These are phyloP conservation scores for Tolypocladium ophioglossoides DNA, from an alignment of 2,329 filamentous ascomycete species.

Conservation along the genomic window DNA sequence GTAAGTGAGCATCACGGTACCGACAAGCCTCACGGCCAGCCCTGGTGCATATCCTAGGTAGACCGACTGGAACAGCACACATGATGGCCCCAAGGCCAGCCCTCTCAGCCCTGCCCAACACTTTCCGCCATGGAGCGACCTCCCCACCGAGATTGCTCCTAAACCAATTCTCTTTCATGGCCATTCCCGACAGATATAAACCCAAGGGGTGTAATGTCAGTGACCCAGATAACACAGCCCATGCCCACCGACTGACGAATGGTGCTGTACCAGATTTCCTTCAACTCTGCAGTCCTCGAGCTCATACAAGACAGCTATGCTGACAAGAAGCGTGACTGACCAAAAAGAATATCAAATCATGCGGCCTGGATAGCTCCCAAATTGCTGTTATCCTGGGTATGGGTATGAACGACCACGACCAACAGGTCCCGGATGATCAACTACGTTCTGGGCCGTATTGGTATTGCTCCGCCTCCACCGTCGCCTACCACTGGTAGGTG, in stretches of 20 bases:
- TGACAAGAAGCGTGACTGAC: neutral
- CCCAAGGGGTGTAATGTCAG: neutral
- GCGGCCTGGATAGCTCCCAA: neutral
- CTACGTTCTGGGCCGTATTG: conserved; percentile 8
- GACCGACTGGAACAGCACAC: neutral
- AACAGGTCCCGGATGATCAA: neutral
- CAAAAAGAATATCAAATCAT: neutral
- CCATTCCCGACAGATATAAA: neutral
- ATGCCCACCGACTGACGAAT: neutral
- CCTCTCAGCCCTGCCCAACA: neutral
- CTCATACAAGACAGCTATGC: neutral
- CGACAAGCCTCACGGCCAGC: neutral
- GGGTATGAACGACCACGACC: no score
- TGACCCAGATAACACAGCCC: neutral
- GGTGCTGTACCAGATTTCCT: neutral
- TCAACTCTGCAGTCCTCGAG: neutral
- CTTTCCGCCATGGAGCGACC: neutral
- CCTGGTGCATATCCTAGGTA: neutral
- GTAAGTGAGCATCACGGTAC: neutral
- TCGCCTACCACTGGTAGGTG: conserved; percentile 2
- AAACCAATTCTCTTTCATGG: neutral
- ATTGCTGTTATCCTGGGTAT: neutral
- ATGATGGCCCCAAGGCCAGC: neutral
- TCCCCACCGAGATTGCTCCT: conserved; percentile 1
- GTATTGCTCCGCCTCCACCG: conserved; percentile 6